Evolutionary conservation across 202 grass and related monocot genomes (phyloP).

Genomic region (Carex sylvatica): DNA sequence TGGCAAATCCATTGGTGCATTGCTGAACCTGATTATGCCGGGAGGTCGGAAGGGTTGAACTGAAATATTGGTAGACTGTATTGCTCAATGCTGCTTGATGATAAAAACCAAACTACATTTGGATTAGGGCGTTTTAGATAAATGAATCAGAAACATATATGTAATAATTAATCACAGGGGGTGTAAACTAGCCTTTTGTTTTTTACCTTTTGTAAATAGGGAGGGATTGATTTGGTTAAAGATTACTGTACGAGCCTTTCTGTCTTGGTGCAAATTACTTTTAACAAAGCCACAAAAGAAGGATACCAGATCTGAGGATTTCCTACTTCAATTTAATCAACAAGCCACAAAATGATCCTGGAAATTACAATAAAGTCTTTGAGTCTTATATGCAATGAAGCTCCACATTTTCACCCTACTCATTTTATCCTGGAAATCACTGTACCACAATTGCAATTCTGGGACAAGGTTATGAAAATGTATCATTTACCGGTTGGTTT

Average conservation of each 20-base stretch:
- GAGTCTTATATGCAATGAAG: neutral
- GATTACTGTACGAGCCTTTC: neutral
- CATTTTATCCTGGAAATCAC: neutral
- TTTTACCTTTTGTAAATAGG: neutral
- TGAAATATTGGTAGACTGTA: neutral
- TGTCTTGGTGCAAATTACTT: neutral
- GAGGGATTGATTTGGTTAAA: neutral
- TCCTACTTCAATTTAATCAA: slow-evolving; percentile 13
- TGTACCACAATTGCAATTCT: neutral
- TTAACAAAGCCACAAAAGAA: neutral
- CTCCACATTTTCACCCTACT: neutral
- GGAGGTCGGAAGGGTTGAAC: neutral
- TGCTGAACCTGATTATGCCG: neutral
- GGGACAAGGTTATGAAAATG: neutral
- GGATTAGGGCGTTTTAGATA: neutral
- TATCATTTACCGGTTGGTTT: slow-evolving; percentile 1
- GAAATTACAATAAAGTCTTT: neutral
- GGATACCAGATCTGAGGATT: slow-evolving; percentile 2
- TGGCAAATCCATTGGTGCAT: neutral
- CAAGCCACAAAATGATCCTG: neutral
- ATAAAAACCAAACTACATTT: slow-evolving; percentile 22
- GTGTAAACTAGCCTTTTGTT: neutral
- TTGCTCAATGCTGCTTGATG: slow-evolving; percentile 2
- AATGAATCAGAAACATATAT: neutral
- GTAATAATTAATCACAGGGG: neutral